phyloP scores from a whole-genome alignment of 2,329 filamentous ascomycete species.

The Sporothrix protearum region DNA sequence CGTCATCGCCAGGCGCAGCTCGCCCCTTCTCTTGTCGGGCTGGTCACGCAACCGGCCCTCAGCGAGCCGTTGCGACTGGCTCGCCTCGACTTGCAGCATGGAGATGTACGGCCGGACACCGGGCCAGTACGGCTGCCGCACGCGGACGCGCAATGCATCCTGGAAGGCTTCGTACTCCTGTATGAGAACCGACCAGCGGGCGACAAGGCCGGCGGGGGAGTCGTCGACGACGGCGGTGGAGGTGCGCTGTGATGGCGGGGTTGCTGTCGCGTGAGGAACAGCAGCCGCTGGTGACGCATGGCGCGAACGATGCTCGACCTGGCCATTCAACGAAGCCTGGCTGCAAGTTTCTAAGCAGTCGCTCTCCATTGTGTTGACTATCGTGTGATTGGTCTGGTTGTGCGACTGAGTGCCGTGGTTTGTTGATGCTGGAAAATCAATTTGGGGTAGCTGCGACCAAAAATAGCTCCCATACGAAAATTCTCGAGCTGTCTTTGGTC shows the following conservation, averaged over 20 bases:
- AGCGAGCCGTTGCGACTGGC: background rate
- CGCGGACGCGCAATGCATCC: constrained; percentile 20
- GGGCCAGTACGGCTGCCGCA: constrained; percentile 25
- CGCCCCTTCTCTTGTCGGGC: background rate
- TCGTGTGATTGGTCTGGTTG: too few relatives aligned
- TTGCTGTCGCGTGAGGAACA: background rate
- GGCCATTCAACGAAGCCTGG: background rate
- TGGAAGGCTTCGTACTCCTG: constrained; percentile 25
- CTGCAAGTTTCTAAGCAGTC: background rate
- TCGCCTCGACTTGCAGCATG: constrained; percentile 24
- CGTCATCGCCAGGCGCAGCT: constrained; percentile 16
- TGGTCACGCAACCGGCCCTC: background rate
- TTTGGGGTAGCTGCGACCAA: background rate
- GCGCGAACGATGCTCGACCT: background rate
- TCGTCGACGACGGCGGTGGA: background rate
- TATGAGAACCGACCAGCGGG: constrained; percentile 24
- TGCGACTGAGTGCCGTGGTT: background rate
- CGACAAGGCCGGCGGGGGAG: background rate
- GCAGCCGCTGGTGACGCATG: background rate
- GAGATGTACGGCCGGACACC: constrained; percentile 26
- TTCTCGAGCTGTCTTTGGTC: too few relatives aligned
- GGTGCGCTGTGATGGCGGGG: background rate
- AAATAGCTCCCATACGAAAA: too few relatives aligned
- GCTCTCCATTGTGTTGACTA: background rate
- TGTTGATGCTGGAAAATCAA: background rate